phyloP scores from a whole-genome alignment of 208 protist genomes.

The Trypanosoma theileri region DNA sequence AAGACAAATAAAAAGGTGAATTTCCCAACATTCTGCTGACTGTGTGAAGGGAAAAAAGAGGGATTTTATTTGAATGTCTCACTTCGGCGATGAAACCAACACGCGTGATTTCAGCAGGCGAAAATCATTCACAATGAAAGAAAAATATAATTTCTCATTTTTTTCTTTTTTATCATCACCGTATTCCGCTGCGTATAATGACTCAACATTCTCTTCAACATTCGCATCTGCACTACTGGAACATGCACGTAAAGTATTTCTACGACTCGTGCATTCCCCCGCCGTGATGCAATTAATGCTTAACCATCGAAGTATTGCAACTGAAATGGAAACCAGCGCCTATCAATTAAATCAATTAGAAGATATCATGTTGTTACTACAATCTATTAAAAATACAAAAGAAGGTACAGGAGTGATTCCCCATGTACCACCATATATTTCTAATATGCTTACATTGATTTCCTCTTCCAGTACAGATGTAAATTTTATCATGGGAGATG shows the following conservation, averaged over 20 bases:
- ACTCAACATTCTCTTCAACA: constrained; percentile 10
- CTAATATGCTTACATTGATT: neutral
- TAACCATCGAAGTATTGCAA: constrained; percentile 23
- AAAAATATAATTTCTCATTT: too few species aligned
- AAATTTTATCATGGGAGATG: neutral
- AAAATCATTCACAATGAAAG: too few species aligned
- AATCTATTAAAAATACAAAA: neutral
- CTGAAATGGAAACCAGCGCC: constrained; percentile 40
- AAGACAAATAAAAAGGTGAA: too few species aligned
- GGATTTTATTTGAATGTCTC: too few species aligned
- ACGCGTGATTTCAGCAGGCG: too few species aligned
- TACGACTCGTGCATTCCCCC: constrained; percentile 48
- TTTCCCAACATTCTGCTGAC: too few species aligned
- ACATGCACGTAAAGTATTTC: constrained; percentile 41
- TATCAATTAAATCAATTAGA: constrained; percentile 33
- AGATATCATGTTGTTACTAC: constrained; percentile 35
- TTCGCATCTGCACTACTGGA: constrained; percentile 46
- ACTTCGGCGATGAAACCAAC: too few species aligned
- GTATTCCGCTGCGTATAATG: neutral
- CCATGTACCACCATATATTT: neutral
- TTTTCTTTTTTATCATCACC: too few species aligned
- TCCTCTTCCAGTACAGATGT: neutral
- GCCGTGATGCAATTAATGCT: constrained; percentile 35
- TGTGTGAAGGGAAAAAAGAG: too few species aligned
- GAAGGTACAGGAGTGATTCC: neutral